A percentile compares a stretch with the other conserved stretches of the same genome.
phyloP scores from a whole-genome alignment of 495 filamentous ascomycete genomes.

The Aspergillus egyptiacus region DNA sequence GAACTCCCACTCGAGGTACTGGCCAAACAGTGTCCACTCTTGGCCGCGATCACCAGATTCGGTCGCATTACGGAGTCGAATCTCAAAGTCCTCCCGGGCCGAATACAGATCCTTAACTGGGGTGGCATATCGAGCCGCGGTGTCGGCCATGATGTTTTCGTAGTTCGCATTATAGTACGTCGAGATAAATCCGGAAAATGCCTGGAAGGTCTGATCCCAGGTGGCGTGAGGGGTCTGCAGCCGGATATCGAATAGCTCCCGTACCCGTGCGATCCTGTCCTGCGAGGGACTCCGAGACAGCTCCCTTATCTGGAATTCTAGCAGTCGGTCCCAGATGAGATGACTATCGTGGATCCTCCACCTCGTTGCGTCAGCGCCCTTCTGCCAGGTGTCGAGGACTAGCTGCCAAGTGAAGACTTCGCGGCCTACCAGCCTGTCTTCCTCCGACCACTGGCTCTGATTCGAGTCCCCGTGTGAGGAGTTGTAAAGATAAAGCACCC shows the following conservation, averaged over 20 bases:
- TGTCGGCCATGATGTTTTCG: constrained; percentile 72
- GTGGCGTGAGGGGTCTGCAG: constrained; percentile 73
- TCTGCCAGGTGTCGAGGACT: constrained; percentile 72
- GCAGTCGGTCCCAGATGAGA: constrained; percentile 78
- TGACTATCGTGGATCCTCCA: constrained; percentile 82
- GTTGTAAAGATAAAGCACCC: constrained; percentile 68
- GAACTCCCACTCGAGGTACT: constrained; percentile 84
- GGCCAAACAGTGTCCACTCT: constrained; percentile 53
- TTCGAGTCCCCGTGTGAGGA: constrained; percentile 51
- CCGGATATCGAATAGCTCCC: constrained; percentile 63
- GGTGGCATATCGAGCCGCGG: constrained; percentile 53
- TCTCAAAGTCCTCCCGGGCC: constrained; percentile 65
- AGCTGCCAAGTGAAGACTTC: constrained; percentile 76
- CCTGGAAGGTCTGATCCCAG: constrained; percentile 80
- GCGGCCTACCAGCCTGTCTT: constrained; percentile 66
- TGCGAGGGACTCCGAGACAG: constrained; percentile 49
- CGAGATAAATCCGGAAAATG: constrained; percentile 75
- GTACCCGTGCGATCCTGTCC: constrained; percentile 58
- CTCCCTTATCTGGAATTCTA: constrained; percentile 56
- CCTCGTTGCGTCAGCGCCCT: constrained; percentile 69
- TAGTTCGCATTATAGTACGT: constrained; percentile 68
- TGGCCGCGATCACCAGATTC: constrained; percentile 52
- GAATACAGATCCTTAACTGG: constrained; percentile 63
- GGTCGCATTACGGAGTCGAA: constrained; percentile 54
- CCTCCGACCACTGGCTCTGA: constrained; percentile 62